phyloP scores from a whole-genome alignment of 1,284 basidiomycete genomes.

The Lignosus rhinocerotis region DNA sequence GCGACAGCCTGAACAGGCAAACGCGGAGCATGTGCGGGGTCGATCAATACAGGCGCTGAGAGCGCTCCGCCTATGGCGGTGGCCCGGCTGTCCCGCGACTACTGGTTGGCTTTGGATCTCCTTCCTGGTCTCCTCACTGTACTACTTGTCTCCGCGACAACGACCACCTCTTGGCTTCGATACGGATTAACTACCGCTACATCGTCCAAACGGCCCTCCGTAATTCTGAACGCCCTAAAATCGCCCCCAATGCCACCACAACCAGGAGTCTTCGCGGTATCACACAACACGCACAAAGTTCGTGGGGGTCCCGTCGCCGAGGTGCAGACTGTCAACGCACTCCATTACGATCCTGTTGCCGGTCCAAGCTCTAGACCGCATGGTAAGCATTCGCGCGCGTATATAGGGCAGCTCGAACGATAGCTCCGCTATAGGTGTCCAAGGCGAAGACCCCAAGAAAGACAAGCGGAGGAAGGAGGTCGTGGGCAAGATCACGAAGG shows the following conservation, averaged over 20 bases:
- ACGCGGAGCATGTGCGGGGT: background rate
- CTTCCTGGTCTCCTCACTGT: background rate
- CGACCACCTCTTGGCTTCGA: background rate
- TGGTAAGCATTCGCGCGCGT: slow-evolving; percentile 31
- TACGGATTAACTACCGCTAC: background rate
- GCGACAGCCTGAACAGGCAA: background rate
- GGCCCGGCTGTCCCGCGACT: slow-evolving; percentile 5
- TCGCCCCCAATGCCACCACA: slow-evolving; percentile 47
- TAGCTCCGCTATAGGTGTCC: slow-evolving; percentile 12
- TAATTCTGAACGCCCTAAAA: background rate
- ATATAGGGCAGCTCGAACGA: slow-evolving; percentile 1
- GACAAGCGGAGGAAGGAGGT: slow-evolving; percentile 68
- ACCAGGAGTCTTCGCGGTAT: slow-evolving; percentile 52
- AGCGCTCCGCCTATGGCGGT: slow-evolving; percentile 1
- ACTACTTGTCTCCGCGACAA: background rate
- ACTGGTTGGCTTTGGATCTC: background rate
- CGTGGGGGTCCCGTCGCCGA: slow-evolving; percentile 29
- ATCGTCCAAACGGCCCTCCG: background rate
- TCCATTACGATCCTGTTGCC: slow-evolving; percentile 35
- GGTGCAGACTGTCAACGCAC: slow-evolving; percentile 27
- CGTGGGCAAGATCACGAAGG: slow-evolving; percentile 66
- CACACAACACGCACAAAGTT: slow-evolving; percentile 45
- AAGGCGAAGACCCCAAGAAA: slow-evolving; percentile 46
- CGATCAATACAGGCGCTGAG: slow-evolving; percentile 2
- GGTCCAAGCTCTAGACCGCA: slow-evolving; percentile 43